phyloP scores from a whole-genome alignment of 2,329 filamentous ascomycete genomes.

The Trichoderma sp. region DNA sequence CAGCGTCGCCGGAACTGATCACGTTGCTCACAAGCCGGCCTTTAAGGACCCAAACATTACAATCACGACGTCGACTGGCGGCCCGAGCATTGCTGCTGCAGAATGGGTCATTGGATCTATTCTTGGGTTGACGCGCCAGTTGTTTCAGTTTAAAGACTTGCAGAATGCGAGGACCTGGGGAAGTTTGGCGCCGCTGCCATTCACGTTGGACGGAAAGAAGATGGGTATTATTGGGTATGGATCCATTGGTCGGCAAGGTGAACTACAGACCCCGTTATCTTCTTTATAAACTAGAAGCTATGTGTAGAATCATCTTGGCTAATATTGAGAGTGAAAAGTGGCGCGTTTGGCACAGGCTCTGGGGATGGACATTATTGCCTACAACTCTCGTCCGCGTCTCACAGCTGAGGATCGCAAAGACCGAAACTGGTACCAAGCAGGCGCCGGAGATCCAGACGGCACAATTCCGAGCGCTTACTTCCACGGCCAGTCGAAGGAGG shows the following conservation, averaged over 20 bases:
- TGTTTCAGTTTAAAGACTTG: background rate
- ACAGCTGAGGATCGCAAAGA: constrained; percentile 7
- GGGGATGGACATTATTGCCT: background rate
- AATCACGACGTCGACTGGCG: background rate
- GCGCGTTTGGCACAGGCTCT: background rate
- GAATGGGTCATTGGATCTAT: constrained; percentile 4
- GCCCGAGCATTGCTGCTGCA: background rate
- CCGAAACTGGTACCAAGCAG: background rate
- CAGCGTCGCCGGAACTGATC: background rate
- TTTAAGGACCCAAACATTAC: background rate
- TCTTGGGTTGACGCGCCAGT: background rate
- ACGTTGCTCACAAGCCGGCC: background rate
- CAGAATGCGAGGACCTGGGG: background rate
- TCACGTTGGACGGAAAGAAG: constrained; percentile 3
- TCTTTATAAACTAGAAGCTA: background rate
- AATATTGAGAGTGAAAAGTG: background rate
- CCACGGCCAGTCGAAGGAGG: background rate
- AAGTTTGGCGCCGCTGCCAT: background rate
- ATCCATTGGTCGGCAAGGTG: constrained; percentile 5
- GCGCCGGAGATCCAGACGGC: background rate
- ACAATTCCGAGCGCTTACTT: background rate
- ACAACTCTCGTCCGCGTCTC: constrained; percentile 4
- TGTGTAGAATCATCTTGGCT: background rate
- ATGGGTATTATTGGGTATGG: constrained; percentile 6
- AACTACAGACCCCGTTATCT: background rate